These are phyloP conservation scores for Globisporangium cederbergense DNA, from an alignment of 352 stramenopile species.

Conservation along the genomic window DNA sequence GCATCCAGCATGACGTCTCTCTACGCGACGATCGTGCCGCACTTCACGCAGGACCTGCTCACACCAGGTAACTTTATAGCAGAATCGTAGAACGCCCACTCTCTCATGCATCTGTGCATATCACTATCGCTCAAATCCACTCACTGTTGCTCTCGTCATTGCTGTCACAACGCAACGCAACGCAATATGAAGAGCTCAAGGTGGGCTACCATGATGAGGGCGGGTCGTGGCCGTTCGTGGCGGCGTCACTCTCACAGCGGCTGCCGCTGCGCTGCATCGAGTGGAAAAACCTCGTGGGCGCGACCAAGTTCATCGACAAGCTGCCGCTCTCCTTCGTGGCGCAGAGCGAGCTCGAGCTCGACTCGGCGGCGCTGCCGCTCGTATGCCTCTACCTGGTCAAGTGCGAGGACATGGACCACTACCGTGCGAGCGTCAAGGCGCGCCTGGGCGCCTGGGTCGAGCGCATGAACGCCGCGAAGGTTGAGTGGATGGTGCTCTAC, in stretches of 20 bases:
- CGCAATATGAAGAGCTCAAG: constrained; percentile 34
- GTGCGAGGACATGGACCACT: constrained; percentile 79
- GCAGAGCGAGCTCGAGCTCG: constrained; percentile 16
- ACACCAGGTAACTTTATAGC: constrained; percentile 29
- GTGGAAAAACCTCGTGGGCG: constrained; percentile 78
- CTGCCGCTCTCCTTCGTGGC: constrained; percentile 46
- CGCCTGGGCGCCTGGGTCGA: constrained; percentile 63
- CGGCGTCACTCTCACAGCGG: constrained; percentile 50
- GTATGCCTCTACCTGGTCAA: constrained; percentile 79
- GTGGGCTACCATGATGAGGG: constrained; percentile 69
- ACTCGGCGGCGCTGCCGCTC: constrained; percentile 28
- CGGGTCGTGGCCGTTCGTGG: constrained; percentile 81
- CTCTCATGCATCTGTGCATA: neutral
- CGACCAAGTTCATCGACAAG: constrained; percentile 27
- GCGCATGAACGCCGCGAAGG: constrained; percentile 53
- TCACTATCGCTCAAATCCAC: neutral
- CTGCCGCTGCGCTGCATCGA: constrained; percentile 75
- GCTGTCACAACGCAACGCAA: neutral
- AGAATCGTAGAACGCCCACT: no score
- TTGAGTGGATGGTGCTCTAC: constrained; percentile 83
- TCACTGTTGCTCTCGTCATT: neutral
- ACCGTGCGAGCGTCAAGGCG: constrained; percentile 48
- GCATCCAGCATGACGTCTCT: constrained; percentile 45
- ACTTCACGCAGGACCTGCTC: constrained; percentile 67
- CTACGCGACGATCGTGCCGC: constrained; percentile 63